These are phyloP conservation scores for Eimeria zaria DNA, from an alignment of 169 alveolate species.

Conservation along the genomic window DNA sequence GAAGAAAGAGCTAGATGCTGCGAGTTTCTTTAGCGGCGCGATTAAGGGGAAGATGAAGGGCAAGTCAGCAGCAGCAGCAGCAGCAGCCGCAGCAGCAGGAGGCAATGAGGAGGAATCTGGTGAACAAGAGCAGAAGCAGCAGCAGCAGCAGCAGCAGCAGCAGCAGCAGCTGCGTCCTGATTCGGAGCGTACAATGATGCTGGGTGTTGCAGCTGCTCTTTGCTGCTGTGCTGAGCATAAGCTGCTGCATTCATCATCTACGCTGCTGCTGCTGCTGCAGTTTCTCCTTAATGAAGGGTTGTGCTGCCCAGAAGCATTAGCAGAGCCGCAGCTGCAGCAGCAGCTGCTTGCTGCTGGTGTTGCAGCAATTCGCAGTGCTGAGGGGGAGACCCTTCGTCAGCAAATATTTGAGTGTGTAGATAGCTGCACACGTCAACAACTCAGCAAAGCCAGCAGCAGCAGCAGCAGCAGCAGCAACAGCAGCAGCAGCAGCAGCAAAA, in stretches of 20 bases:
- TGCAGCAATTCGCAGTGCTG: conserved; percentile 36
- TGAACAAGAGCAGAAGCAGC: background rate
- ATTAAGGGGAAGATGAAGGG: conserved; percentile 10
- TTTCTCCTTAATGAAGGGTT: conserved; percentile 31
- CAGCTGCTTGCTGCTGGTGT: conserved; percentile 74
- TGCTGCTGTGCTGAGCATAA: conserved; percentile 47
- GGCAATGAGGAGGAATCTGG: background rate
- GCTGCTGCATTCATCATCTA: conserved; percentile 40
- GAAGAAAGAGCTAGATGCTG: conserved; percentile 69
- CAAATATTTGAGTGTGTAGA: background rate
- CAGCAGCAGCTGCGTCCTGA: conserved; percentile 20
- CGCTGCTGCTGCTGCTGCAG: conserved; percentile 64
- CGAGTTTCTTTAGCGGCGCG: background rate
- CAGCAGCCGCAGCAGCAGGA: conserved; percentile 61
- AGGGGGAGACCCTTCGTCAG: conserved; percentile 7
- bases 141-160: conserved; percentile 30
- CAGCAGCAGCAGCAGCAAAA: conserved; percentile 35
- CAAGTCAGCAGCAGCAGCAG: conserved; percentile 20
- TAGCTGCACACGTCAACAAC: background rate
- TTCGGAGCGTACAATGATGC: background rate
- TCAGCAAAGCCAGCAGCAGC: background rate
- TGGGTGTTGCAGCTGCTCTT: conserved; percentile 62
- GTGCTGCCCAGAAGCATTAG: background rate
- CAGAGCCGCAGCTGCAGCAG: conserved; percentile 69
- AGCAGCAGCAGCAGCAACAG: conserved; percentile 40